Conservation (phyloP, 306 rosid species). For the Cajanus cajan region DNA sequence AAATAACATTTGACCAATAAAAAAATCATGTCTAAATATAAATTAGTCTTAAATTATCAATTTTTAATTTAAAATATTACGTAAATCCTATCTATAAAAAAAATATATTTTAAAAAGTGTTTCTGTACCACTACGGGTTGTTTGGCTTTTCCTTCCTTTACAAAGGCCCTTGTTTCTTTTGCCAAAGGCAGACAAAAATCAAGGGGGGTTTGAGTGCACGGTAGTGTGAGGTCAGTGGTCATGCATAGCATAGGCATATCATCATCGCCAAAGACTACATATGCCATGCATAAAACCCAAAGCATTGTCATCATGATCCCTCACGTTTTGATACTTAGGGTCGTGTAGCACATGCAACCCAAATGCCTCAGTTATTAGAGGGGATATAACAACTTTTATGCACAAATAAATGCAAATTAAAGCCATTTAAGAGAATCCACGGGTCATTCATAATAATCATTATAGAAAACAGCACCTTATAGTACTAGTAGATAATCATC, state of each 20-base stretch:
- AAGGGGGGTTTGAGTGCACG: slow-evolving; percentile 23
- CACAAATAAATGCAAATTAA: neutral
- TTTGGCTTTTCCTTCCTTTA: slow-evolving; percentile 25
- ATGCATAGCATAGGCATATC: neutral
- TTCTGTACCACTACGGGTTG: neutral
- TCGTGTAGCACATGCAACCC: slow-evolving; percentile 38
- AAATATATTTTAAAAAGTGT: too few relatives aligned
- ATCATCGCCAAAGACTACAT: slow-evolving; percentile 20
- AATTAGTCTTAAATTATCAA: too few relatives aligned
- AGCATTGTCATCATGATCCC: slow-evolving; percentile 37
- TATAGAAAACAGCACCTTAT: neutral
- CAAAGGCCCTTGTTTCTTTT: slow-evolving; percentile 46
- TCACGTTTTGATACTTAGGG: slow-evolving; percentile 20
- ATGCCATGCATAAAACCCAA: slow-evolving; percentile 32
- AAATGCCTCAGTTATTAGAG: slow-evolving; percentile 8
- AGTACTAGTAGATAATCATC: neutral
- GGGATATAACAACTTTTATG: slow-evolving; percentile 20
- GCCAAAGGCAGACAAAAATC: slow-evolving; percentile 33
- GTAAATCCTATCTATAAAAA: too few relatives aligned
- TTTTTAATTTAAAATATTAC: too few relatives aligned
- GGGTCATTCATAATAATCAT: neutral
- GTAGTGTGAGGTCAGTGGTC: slow-evolving; percentile 26
- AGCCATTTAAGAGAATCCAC: neutral
- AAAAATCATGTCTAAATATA: too few relatives aligned
- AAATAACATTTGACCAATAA: too few relatives aligned